Evolutionary conservation across 2,329 filamentous ascomycete genomes (phyloP).

Genomic region (Stagonosporopsis chrysanthemi): DNA sequence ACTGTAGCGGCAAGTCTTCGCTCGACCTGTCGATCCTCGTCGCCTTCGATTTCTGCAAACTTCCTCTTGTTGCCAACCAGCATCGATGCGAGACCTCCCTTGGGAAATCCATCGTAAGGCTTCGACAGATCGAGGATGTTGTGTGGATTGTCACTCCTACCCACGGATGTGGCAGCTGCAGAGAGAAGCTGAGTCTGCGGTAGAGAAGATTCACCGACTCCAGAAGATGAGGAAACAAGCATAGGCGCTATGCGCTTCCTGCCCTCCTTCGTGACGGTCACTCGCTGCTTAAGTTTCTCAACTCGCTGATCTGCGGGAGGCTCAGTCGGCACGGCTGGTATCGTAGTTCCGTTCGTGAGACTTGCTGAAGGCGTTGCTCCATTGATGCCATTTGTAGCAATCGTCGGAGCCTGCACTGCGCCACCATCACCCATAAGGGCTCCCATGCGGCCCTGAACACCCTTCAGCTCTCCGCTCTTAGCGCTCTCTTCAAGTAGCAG

Average conservation of each 20-base stretch:
- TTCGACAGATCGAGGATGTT: constrained; percentile 89
- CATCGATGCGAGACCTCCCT: constrained; percentile 84
- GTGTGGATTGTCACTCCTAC: constrained; percentile 76
- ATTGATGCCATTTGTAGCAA: constrained; percentile 63
- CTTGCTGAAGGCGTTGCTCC: constrained; percentile 46
- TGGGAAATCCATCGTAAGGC: constrained; percentile 90
- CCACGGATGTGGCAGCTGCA: constrained; percentile 66
- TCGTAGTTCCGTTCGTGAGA: constrained; percentile 55
- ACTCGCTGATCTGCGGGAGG: constrained; percentile 62
- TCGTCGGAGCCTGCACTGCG: constrained; percentile 56
- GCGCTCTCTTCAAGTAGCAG: constrained; percentile 87
- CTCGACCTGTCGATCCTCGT: constrained; percentile 71
- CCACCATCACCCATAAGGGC: constrained; percentile 90
- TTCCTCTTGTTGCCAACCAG: constrained; percentile 94
- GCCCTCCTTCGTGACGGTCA: constrained; percentile 94
- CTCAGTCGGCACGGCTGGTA: constrained; percentile 43
- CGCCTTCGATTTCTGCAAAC: constrained; percentile 73
- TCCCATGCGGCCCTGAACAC: constrained; percentile 94
- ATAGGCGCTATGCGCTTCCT: constrained; percentile 95
- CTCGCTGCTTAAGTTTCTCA: constrained; percentile 82
- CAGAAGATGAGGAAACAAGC: constrained; percentile 83
- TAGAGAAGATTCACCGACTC: constrained; percentile 83
- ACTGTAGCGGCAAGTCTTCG: constrained; percentile 67
- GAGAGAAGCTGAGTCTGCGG: constrained; percentile 89
- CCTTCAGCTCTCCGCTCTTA: constrained; percentile 87